Conservation (phyloP, 2,329 filamentous ascomycete species). For the Nothomitra cinnamomea region DNA sequence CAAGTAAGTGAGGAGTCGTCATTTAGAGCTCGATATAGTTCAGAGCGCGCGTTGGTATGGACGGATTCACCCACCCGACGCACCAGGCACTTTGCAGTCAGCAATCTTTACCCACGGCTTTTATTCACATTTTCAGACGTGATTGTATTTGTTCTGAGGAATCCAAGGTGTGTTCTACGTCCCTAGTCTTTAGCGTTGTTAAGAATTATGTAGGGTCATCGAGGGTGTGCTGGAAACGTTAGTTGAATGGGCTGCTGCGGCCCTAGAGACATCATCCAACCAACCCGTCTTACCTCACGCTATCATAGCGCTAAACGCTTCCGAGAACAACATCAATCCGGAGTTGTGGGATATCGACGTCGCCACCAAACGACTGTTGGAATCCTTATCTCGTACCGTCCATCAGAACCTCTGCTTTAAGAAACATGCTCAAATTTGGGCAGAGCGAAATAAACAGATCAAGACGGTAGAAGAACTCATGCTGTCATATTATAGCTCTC, state of each 20-base stretch:
- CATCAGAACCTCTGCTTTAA: slow-evolving; percentile 19
- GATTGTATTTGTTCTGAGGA: slow-evolving; percentile 25
- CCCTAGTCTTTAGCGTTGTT: slow-evolving; percentile 1
- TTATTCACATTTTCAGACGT: slow-evolving; percentile 28
- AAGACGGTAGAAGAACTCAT: slow-evolving; percentile 29
- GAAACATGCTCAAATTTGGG: slow-evolving; percentile 27
- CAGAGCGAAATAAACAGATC: slow-evolving; percentile 23
- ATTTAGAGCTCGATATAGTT: slow-evolving; percentile 2
- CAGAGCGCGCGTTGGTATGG: slow-evolving; percentile 14
- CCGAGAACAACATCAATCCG: slow-evolving; percentile 22
- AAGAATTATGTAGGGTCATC: slow-evolving; percentile 19
- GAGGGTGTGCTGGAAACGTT: slow-evolving; percentile 27
- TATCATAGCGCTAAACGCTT: slow-evolving; percentile 35
- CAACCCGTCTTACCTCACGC: slow-evolving; percentile 37
- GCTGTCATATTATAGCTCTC: slow-evolving; percentile 32
- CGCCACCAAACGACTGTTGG: slow-evolving; percentile 24
- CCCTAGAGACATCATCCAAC: slow-evolving; percentile 35
- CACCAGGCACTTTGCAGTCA: slow-evolving; percentile 23
- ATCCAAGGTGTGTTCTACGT: slow-evolving; percentile 17
- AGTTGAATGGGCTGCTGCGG: slow-evolving; percentile 33
- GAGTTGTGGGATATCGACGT: slow-evolving; percentile 26
- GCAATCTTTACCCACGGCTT: slow-evolving; percentile 23
- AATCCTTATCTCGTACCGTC: slow-evolving; percentile 20
- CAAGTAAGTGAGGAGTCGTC: slow-evolving; percentile 2
- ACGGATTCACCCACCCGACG: slow-evolving; percentile 15